Evolutionary conservation across 371 early-diverging fungal genomes (phyloP), one percentile per base, ranked within the genome.

Genomic region (Mucor circinelloides): DNA sequence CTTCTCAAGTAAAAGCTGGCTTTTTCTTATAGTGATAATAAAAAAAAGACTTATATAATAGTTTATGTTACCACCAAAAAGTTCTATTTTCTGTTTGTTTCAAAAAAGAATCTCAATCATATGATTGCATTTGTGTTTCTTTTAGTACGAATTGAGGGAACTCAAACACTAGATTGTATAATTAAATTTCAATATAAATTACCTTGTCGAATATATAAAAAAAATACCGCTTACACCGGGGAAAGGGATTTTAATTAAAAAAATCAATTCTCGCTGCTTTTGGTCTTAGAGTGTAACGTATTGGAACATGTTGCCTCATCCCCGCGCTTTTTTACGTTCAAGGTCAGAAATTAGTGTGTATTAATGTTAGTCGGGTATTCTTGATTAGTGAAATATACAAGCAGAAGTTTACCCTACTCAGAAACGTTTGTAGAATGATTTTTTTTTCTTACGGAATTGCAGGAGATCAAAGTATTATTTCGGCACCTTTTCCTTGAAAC

Each of bases 51-150:
- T 50, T 25, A 50, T 25, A 9, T 50, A 36, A 36, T 36, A 50
- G 8, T 50, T 12, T 23, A 44, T 44, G 44, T 44, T 44, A 44
- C 44, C 44, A 19, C 8, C 17, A n/a, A 19, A 44, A 44, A 21
- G 30, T 65, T 65, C 66, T 65, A 65, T 58, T 58, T 65, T 65
- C 66, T 65, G 58, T 64, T 42, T 31, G 44, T 42, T 64, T 55
- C 21, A 54, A 52, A 38, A 58, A 9, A 15, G 12, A 28, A 55
- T 28, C 25, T 50, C 12, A 23, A 13, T 50, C 50, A 50, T 19
- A 27, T 55, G 36, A 55, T 30, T 64, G 56, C n/a, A 36, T 54
- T 30, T 44, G 25, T 40, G 21, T 6, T 30, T n/a, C 48, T 48
- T 61, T 57, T 32, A 32, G 48, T 23, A 48, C 21, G 44, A 42